Evolutionary conservation across 305 asterid species (phyloP).

Genomic region (Solanum aculeatissimum): DNA sequence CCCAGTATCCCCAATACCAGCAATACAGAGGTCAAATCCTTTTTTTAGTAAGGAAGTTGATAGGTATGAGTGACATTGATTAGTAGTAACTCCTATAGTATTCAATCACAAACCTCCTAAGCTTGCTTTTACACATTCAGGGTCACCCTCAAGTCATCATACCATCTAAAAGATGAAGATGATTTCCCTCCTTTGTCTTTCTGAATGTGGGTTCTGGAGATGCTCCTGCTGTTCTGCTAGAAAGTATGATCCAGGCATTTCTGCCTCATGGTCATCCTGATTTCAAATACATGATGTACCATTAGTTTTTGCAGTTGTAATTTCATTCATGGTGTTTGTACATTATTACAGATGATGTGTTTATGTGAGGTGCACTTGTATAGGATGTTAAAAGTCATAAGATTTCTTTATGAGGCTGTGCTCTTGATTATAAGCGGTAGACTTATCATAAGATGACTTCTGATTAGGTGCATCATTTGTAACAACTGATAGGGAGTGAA

Average conservation of each 20-base stretch:
- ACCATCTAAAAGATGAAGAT: constrained; percentile 71
- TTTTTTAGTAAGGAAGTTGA: constrained; percentile 27
- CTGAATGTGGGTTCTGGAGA: constrained; percentile 17
- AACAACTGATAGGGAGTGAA: background rate
- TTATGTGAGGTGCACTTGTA: background rate
- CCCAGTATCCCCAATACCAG: constrained; percentile 20
- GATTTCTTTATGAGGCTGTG: background rate
- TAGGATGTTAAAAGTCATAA: background rate
- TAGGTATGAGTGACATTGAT: constrained; percentile 41
- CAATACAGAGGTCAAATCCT: constrained; percentile 19
- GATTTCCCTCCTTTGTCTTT: constrained; percentile 77
- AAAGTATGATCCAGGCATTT: constrained; percentile 30
- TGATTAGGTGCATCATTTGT: background rate
- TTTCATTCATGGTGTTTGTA: background rate
- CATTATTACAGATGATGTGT: constrained; percentile 1
- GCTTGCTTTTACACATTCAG: constrained; percentile 19
- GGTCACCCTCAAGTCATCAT: constrained; percentile 47
- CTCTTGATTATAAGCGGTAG: background rate
- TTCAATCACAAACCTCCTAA: background rate
- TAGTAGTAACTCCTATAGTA: background rate
- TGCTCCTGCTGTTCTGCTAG: background rate
- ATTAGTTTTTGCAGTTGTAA: background rate
- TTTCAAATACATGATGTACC: background rate
- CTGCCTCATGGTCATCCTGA: constrained; percentile 21
- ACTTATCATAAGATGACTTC: background rate